Base-by-base conservation (phyloP, 768 basidiomycete species). In the Amanita phalloides region DNA sequence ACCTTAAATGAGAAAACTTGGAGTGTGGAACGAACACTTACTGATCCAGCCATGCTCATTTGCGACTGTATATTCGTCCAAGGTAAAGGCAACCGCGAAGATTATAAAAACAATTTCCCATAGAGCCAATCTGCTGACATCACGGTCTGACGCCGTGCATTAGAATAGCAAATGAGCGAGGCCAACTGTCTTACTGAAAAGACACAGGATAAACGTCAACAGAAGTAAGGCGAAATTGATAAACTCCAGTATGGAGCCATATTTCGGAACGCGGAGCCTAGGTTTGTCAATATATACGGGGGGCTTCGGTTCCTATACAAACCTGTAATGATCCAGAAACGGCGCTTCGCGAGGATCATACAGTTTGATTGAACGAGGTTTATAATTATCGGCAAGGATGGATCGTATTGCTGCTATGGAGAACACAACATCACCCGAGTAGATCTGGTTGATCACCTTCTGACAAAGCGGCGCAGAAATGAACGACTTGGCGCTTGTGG, bases 371-470 rank as follows among this genome's bases (percentile, higher is more conserved):
- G 78, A 78, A 38, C 77, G 76, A 30, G 77, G 79, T 66, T 89
- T 91, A 70, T 97, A 97, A 60, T 90, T 88, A 65, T 97, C 95
- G 14, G 86, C 83, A 6, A 98, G 73, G 47, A 98, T 77, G 1
- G 91, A 86, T 23, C 84, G 81, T 45, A 69, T 76, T 6, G 78
- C 72, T 4, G 76, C 64, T 49, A 77, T 67, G 8, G 82, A 78
- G 55, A 86, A 85, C 13, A 87, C 74, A 32, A 90, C 78, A 6
- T 78, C 74, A n/a, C 87, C 95, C 3, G 78, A 71, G 65, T 93
- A 88, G 45, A 99, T 89, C 49, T 92, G 86, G 57, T 84, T 83
- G 33, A 97, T 79, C 25, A 96, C 84, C 49, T 81, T 81, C 64
- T 97, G 94, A 3, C 90, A 82, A 21, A 96, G 75, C 0, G 90